A percentile compares a stretch with the other conserved stretches of the same genome.
phyloP scores from a whole-genome alignment of 2,329 filamentous ascomycete genomes.

The Trichoderma lentiforme region DNA sequence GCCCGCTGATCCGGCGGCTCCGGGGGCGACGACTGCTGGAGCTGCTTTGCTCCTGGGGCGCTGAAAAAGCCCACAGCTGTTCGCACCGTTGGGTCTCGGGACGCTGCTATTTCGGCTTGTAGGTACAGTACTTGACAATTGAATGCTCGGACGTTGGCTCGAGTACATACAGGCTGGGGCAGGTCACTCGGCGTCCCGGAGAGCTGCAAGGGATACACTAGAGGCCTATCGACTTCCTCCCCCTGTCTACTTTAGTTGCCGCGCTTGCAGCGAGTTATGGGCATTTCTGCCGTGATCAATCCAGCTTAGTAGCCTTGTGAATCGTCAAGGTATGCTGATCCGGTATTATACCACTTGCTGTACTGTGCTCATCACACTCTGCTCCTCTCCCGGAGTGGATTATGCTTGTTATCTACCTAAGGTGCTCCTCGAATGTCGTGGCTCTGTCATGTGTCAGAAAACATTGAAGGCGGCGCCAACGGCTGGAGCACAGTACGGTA shows the following conservation, averaged over 20 bases:
- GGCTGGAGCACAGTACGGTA: neutral
- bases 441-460: neutral
- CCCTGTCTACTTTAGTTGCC: conserved; percentile 10
- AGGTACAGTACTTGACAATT: neutral
- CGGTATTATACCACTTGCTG: neutral
- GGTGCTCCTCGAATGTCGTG: neutral
- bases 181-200: neutral
- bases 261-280: conserved; percentile 9
- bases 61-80: neutral
- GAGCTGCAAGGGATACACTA: neutral
- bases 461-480: neutral
- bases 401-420: neutral
- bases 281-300: neutral
- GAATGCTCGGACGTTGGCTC: neutral
- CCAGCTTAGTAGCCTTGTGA: neutral
- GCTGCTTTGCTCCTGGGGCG: neutral
- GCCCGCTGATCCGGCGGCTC: conserved; percentile 11
- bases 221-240: neutral
- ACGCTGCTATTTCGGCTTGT: neutral
- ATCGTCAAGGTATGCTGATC: neutral
- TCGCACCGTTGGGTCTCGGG: neutral
- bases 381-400: neutral
- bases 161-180: neutral
- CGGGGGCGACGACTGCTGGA: neutral
- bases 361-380: neutral